Percentiles rank a stretch among this genome's conserved stretches.
Evolutionary conservation across 106 monocot genomes (phyloP).

Genomic region (Cymbidium sinense): DNA sequence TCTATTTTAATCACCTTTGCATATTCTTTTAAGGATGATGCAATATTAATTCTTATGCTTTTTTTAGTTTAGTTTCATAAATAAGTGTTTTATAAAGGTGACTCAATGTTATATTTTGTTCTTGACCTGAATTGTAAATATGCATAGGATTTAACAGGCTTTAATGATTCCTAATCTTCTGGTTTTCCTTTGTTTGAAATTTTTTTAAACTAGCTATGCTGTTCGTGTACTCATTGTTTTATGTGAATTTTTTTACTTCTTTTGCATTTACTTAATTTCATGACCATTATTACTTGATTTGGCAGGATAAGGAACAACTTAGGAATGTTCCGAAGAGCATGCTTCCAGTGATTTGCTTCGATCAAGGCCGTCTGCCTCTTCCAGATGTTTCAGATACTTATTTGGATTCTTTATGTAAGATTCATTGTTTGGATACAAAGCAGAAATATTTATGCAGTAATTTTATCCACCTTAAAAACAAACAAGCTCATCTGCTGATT

Average conservation of each 20-base stretch:
- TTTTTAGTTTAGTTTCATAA: too few species aligned
- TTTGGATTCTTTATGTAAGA: too few species aligned
- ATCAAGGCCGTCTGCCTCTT: too few species aligned
- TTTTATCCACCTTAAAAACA: neutral
- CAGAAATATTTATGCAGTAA: neutral
- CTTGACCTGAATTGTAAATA: too few species aligned
- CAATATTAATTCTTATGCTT: too few species aligned
- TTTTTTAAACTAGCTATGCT: too few species aligned
- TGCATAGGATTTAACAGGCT: neutral
- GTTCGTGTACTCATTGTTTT: neutral
- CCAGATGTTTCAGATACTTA: too few species aligned
- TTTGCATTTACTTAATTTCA: neutral
- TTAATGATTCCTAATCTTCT: neutral
- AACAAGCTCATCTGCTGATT: neutral
- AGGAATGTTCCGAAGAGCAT: slow-evolving; percentile 29
- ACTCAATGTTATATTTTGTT: too few species aligned
- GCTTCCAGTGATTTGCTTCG: slow-evolving; percentile 55
- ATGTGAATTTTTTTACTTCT: neutral
- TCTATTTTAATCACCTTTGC: too few species aligned
- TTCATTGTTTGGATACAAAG: neutral
- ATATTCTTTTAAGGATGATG: too few species aligned
- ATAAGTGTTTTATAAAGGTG: too few species aligned
- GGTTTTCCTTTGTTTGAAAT: neutral
- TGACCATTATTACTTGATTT: neutral
- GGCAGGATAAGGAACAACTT: slow-evolving; percentile 38